Base-by-base conservation (phyloP, 441 rosid species). In the Gossypium gossypioides region DNA sequence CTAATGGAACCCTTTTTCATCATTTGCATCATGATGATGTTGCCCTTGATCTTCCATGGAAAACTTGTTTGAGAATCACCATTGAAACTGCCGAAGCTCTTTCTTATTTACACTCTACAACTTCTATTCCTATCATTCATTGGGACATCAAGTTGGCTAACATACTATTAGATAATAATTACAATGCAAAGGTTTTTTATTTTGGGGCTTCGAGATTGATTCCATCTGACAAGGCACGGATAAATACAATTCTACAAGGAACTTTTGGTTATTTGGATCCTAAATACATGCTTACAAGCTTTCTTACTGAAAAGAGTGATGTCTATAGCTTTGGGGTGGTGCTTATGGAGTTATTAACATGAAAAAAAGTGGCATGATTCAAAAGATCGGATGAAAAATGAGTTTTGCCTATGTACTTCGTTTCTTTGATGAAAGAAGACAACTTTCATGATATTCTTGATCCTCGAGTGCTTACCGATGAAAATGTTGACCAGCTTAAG, bases 321-420 rank as follows among this genome's bases (percentile, higher is more conserved):
- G 72, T 68, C 1, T 51, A 68, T 25, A 68, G 72, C 59, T 68
- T 68, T 6, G 59, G 72, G 6, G 72, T 68, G 7, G 77, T 86
- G 42, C 78, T 86, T 1, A 48, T 71, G 0, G 86, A 84, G 76
- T 80, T 86, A 0, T 44, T 84, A 42, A 86, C 84, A 0, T 81
- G 84, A 51, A 74, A 34, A 18, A 82, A 68, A 51, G 84, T 77
- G 0, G 50, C 79, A 12, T 76, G 80, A 0, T 81, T 86, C 34
- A 73, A 77, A 27, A 32, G 66, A 61, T 7, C 66, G 0, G 46
- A 61, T 32, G 24, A 32, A 61, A 7, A 61, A 1, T 1, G 85
- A 6, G 75, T 72, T 78, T 29, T 86, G 34, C 78, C 74, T 0
- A 60, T 76, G 74, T 60, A 75, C 67, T 86, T 84, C 55, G 67